Evolutionary conservation across 164 flowering plant genomes (phyloP), one percentile per base, ranked within the genome.

Genomic region (Nelumbo lutea): DNA sequence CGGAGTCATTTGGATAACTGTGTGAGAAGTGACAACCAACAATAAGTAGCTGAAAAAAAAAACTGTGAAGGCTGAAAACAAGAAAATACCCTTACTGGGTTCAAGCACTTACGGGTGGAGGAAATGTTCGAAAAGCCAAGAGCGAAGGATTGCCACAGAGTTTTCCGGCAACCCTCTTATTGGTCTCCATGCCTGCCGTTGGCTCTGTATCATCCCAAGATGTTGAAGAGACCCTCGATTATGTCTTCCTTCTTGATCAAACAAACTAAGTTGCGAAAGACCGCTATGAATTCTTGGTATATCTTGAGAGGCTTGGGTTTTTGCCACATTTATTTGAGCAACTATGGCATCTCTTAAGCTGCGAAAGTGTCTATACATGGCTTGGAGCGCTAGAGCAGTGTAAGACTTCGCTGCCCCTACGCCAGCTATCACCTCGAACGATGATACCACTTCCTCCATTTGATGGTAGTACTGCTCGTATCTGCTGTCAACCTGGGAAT

Each of bases 121-220:
- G 57, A 93, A 89, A 77, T 91, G 97, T 73, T 88, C 96, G 72
- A 93, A 93, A 40, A 93, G 94, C 98, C 98, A 93, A 56, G 96
- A 69, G 3, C 97, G 91, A 47, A 93, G 92, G 43, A 88, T 81
- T 0, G 83, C 80, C 9, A 91, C 94, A 40, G 96, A 89, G n/a
- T 83, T 84, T 72, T 93, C 98, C 0, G 96, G 98, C 68, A 93
- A 76, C 6, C 98, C 98, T 75, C 94, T 79, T 59, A 90, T 84
- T 1, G 94, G 97, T 68, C 93, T 79, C 90, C 91, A 90, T 8
- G 82, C 79, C 65, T 88, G 92, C 27, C 84, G 50, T 38, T 86
- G 87, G 68, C 73, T 71, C 40, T 84, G 90, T 10, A 87, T 45
- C 72, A 88, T 56, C 2, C 90, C 92, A 62, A 86, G 82, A 58